Percentiles rank a stretch among this genome's conserved stretches.
These are phyloP conservation scores for Mallotus japonicus DNA, from an alignment of 441 rosid genomes.

Conservation along the genomic window DNA sequence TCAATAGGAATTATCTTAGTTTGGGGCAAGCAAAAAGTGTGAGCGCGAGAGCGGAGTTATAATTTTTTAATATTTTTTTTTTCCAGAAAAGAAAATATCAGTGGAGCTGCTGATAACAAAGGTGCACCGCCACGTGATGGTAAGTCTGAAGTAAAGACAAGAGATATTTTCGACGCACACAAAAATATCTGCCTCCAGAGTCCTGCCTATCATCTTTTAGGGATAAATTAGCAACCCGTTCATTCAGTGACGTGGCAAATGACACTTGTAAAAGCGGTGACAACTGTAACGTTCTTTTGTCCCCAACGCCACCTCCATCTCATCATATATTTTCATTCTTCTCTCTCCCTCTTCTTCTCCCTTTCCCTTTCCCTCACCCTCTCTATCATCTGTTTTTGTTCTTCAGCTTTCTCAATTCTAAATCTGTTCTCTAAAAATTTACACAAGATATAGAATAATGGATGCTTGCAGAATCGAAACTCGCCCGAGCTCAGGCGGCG, in stretches of 20 bases:
- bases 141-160: not conserved
- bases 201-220: not conserved
- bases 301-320: slow-evolving; percentile 13
- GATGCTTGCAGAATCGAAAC: slow-evolving; percentile 25
- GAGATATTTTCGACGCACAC: slow-evolving; percentile 38
- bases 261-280: slow-evolving; percentile 53
- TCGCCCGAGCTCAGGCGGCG: slow-evolving; percentile 20
- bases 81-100: not conserved
- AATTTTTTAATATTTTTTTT: too few relatives aligned
- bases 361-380: not conserved
- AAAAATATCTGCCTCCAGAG: slow-evolving; percentile 40
- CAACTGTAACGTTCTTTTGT: slow-evolving; percentile 43
- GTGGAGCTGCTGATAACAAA: not conserved
- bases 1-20: not conserved
- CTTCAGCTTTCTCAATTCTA: not conserved
- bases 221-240: not conserved
- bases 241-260: slow-evolving; percentile 40
- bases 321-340: not conserved
- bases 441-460: slow-evolving; percentile 24
- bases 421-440: not conserved
- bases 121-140: slow-evolving; percentile 19
- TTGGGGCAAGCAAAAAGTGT: not conserved
- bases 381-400: not conserved
- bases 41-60: too few relatives aligned
- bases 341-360: not conserved